These are phyloP conservation scores for Fusarium hainanense DNA, from an alignment of 2,329 filamentous ascomycete species.

Conservation along the genomic window DNA sequence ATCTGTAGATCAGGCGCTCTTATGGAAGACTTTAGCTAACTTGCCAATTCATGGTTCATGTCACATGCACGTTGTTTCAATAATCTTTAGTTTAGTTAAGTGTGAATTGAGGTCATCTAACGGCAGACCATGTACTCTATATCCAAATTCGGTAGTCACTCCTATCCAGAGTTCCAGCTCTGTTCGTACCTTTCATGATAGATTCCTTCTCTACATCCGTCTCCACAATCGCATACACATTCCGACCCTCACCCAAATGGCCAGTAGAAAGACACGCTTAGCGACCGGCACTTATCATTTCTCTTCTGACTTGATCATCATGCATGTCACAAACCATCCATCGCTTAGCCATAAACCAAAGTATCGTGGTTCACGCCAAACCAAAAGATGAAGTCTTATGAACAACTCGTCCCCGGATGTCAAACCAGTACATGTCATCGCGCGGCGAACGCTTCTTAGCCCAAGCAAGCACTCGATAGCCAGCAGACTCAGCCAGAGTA, in stretches of 20 bases:
- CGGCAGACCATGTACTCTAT: not conserved
- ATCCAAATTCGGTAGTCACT: not conserved
- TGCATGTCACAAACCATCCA: not conserved
- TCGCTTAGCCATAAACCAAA: not conserved
- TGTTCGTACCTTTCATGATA: not conserved
- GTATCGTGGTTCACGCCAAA: too few relatives aligned
- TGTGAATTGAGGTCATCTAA: not conserved
- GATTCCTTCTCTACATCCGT: not conserved
- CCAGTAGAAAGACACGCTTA: not conserved
- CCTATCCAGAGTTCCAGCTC: not conserved
- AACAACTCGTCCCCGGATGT: not conserved
- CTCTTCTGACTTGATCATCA: not conserved
- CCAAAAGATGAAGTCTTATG: not conserved
- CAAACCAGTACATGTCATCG: not conserved
- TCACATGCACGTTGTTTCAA: not conserved
- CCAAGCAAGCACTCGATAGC: constrained; percentile 4
- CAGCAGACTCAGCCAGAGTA: not conserved
- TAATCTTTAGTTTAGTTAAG: rapidly evolving
- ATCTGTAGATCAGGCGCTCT: not conserved
- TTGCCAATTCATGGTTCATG: rapidly evolving
- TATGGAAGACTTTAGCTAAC: not conserved
- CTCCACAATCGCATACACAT: not conserved
- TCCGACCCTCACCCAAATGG: rapidly evolving
- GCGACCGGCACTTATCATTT: not conserved
- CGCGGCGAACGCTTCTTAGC: too few relatives aligned